Evolutionary conservation across 1,284 basidiomycete species (phyloP).

Genomic region (Malassezia equina): DNA sequence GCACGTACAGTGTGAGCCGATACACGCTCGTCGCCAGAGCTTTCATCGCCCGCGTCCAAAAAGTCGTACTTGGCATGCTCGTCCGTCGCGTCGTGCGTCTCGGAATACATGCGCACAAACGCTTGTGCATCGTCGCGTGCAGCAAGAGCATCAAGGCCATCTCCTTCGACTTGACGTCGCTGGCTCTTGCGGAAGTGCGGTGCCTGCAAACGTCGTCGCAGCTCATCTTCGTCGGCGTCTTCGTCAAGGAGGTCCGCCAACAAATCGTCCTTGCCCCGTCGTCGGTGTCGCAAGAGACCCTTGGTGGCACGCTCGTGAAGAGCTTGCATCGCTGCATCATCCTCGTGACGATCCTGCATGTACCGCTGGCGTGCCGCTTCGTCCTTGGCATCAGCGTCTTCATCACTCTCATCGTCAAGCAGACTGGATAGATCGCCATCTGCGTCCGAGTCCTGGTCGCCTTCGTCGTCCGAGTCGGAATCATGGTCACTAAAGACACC

Average conservation of each 20-base stretch:
- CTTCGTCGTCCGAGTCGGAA: slow-evolving; percentile 15
- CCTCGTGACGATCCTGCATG: slow-evolving; percentile 29
- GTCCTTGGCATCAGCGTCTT: slow-evolving; percentile 38
- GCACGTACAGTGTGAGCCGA: slow-evolving; percentile 6
- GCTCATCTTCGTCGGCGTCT: slow-evolving; percentile 39
- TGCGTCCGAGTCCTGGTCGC: slow-evolving; percentile 33
- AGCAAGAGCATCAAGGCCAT: slow-evolving; percentile 32
- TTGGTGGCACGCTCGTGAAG: slow-evolving; percentile 32
- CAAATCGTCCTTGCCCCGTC: slow-evolving; percentile 20
- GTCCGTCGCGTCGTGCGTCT: slow-evolving; percentile 24
- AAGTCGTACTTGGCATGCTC: slow-evolving; percentile 30
- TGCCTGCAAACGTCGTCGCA: slow-evolving; percentile 21
- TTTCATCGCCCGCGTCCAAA: slow-evolving; percentile 12
- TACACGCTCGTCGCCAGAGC: slow-evolving; percentile 19
- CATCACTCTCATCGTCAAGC: slow-evolving; percentile 37
- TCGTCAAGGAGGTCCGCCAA: slow-evolving; percentile 39
- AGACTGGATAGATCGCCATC: slow-evolving; percentile 36
- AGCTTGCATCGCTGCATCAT: slow-evolving; percentile 31
- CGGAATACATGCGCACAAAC: slow-evolving; percentile 30
- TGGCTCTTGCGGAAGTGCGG: slow-evolving; percentile 25
- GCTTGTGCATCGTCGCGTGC: slow-evolving; percentile 30
- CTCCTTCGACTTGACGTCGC: slow-evolving; percentile 26
- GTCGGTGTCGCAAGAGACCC: slow-evolving; percentile 27
- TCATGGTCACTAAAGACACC: slow-evolving; percentile 35
- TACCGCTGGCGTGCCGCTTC: slow-evolving; percentile 24